A percentile compares a stretch with the other conserved stretches of the same genome.
phyloP scores from a whole-genome alignment of 1,139 yeast genomes.

The Wickerhamomyces sp. region DNA sequence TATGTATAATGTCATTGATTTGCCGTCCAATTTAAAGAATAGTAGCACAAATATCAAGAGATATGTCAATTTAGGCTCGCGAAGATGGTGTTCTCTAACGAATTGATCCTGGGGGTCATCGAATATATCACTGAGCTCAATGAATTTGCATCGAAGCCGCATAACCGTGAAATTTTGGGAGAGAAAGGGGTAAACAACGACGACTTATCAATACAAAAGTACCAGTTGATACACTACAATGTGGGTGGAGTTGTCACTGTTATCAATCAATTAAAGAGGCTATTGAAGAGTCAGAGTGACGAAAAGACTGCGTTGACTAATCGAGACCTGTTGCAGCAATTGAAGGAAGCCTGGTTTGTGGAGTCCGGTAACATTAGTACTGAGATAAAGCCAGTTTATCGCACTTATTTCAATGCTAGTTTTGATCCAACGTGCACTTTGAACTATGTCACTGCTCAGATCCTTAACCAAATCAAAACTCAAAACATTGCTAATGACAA shows the following conservation, averaged over 20 bases:
- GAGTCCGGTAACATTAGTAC: not conserved
- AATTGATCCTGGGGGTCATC: slow-evolving; percentile 8
- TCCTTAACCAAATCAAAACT: slow-evolving; percentile 4
- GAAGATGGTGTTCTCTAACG: not conserved
- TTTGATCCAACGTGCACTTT: slow-evolving; percentile 14
- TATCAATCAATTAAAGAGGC: slow-evolving; percentile 10
- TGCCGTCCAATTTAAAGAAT: not conserved
- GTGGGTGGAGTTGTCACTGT: slow-evolving; percentile 19
- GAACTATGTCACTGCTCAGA: slow-evolving; percentile 13
- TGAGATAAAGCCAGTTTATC: not conserved
- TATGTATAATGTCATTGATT: too few species aligned
- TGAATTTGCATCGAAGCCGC: slow-evolving; percentile 6
- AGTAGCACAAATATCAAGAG: not conserved
- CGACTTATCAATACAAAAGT: not conserved
- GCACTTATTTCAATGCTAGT: slow-evolving; percentile 11
- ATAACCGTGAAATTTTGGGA: not conserved
- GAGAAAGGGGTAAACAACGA: not conserved
- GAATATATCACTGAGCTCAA: slow-evolving; percentile 10
- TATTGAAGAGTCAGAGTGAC: not conserved
- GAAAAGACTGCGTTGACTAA: not conserved
- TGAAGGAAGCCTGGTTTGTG: slow-evolving; percentile 1
- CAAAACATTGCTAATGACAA: not conserved
- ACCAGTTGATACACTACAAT: slow-evolving; percentile 13
- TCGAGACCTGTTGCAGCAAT: not conserved
- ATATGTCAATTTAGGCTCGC: not conserved